Evolutionary conservation across 176 grass and related monocot species (phyloP).

Genomic region (Carex parvula): DNA sequence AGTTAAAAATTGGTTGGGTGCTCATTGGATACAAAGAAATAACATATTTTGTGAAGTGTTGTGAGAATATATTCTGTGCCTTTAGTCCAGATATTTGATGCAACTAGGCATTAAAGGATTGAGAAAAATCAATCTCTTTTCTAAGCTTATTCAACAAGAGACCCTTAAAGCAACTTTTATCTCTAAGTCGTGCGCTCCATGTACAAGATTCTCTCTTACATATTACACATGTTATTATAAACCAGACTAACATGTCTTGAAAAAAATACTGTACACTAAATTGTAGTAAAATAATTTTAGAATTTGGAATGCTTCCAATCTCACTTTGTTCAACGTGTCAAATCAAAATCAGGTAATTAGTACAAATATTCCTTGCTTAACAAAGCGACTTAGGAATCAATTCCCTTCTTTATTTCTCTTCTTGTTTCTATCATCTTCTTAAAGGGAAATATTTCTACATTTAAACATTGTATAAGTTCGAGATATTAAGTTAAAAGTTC

Average conservation of each 20-base stretch:
- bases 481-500: neutral
- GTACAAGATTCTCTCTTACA: slow-evolving; percentile 18
- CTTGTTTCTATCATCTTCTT: slow-evolving; percentile 39
- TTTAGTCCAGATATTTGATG: slow-evolving; percentile 28
- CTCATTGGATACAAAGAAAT: neutral
- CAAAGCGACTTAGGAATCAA: slow-evolving; percentile 52
- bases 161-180: slow-evolving; percentile 17
- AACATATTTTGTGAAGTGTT: slow-evolving; percentile 1
- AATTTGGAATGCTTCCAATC: neutral
- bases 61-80: slow-evolving; percentile 33
- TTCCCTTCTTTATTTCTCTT: slow-evolving; percentile 32
- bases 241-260: neutral
- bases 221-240: neutral
- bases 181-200: slow-evolving; percentile 20
- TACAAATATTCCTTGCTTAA: slow-evolving; percentile 29
- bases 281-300: neutral
- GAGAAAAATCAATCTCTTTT: slow-evolving; percentile 20
- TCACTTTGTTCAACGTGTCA: slow-evolving; percentile 18
- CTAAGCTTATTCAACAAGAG: slow-evolving; percentile 31
- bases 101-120: slow-evolving; percentile 35
- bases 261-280: neutral
- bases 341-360: slow-evolving; percentile 15
- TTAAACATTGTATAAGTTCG: too few relatives aligned
- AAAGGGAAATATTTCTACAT: neutral
- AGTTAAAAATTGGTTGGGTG: neutral